Evolutionary conservation across 1,284 basidiomycete genomes (phyloP).

Genomic region (Amylostereum chailletii): DNA sequence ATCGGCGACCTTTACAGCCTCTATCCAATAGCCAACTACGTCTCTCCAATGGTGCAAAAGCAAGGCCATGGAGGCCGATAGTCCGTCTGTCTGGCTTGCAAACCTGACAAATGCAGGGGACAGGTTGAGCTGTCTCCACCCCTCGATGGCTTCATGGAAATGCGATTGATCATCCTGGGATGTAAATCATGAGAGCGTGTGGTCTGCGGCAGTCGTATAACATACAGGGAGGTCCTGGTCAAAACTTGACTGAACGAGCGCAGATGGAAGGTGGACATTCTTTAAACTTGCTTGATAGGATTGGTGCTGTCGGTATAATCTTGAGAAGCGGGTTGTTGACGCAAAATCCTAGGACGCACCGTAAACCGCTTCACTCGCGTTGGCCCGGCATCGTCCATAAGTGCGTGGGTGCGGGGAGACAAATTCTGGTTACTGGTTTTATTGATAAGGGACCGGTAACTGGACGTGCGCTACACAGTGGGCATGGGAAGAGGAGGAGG

Average conservation of each 20-base stretch:
- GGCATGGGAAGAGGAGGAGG: neutral
- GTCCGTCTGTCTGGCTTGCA: constrained; percentile 45
- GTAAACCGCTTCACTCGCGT: constrained; percentile 29
- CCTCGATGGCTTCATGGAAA: constrained; percentile 58
- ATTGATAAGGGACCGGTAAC: neutral
- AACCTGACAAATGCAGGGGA: constrained; percentile 70
- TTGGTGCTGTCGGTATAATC: constrained; percentile 42
- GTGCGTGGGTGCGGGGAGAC: neutral
- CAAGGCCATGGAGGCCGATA: constrained; percentile 73
- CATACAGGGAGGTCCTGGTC: constrained; percentile 44
- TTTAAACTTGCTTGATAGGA: constrained; percentile 62
- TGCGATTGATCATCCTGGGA: constrained; percentile 63
- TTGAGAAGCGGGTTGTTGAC: neutral
- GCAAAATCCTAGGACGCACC: constrained; percentile 14
- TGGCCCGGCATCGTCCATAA: constrained; percentile 11
- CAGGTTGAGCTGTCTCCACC: constrained; percentile 77
- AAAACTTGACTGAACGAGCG: constrained; percentile 45
- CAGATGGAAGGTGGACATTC: constrained; percentile 63
- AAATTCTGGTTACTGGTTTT: neutral
- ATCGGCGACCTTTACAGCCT: constrained; percentile 44
- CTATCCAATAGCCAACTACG: constrained; percentile 55
- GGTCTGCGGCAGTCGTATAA: neutral
- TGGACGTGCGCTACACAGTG: neutral
- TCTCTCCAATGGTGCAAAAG: constrained; percentile 74
- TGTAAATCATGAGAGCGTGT: neutral